Evolutionary conservation across 805 yeast genomes (phyloP).

Genomic region (Yamadazyma takamatsuzukensis): DNA sequence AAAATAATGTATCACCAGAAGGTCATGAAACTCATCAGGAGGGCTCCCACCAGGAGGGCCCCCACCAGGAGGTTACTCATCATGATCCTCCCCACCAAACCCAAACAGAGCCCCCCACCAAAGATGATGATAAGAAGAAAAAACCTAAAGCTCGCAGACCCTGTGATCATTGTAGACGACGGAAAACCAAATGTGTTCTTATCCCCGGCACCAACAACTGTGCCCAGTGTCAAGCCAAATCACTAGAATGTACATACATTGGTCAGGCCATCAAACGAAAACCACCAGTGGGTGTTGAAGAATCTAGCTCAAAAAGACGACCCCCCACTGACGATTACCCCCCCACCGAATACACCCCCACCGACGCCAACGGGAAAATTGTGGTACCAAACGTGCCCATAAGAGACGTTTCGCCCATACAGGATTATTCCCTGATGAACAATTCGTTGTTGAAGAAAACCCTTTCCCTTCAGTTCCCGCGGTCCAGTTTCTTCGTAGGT

Average conservation of each 20-base stretch:
- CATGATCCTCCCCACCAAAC: constrained; percentile 2
- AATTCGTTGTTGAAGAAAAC: constrained; percentile 66
- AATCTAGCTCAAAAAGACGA: constrained; percentile 17
- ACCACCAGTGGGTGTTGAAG: constrained; percentile 12
- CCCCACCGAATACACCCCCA: constrained; percentile 4
- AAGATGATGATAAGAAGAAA: neutral
- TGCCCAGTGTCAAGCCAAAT: constrained; percentile 72
- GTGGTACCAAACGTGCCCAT: constrained; percentile 42
- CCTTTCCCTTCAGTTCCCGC: constrained; percentile 76
- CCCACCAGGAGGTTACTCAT: neutral
- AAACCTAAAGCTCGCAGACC: constrained; percentile 51
- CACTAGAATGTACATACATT: constrained; percentile 71
- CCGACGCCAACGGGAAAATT: constrained; percentile 15
- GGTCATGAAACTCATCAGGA: neutral
- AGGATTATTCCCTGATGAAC: constrained; percentile 62
- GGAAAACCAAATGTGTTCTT: constrained; percentile 76
- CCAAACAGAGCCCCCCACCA: neutral
- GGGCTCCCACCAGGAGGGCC: neutral
- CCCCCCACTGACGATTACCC: constrained; percentile 13
- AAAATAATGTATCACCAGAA: constrained; percentile 20
- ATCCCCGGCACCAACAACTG: constrained; percentile 62
- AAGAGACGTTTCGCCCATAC: constrained; percentile 56
- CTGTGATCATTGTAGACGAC: constrained; percentile 81
- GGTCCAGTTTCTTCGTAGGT: constrained; percentile 87
- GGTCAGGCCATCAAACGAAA: constrained; percentile 48